Conservation (phyloP, 768 basidiomycete genomes). For the Xerocomus brunneocitrinus region DNA sequence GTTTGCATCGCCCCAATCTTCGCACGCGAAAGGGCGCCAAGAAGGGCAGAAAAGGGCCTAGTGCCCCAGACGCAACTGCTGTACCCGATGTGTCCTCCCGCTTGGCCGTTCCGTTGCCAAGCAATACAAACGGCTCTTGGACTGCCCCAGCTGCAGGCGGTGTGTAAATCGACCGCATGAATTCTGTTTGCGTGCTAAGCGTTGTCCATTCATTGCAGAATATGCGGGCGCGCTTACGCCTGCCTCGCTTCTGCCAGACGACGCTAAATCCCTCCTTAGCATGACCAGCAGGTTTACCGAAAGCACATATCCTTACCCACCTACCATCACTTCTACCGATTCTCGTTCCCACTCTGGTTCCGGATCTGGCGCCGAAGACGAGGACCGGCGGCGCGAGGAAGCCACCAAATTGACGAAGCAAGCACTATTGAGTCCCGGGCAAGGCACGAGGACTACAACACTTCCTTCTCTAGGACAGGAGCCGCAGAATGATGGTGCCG, state of each 20-base stretch:
- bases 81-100: neutral
- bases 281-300: conserved; percentile 26
- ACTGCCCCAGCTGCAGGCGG: conserved; percentile 14
- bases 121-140: conserved; percentile 5
- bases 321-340: conserved; percentile 16
- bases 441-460: conserved; percentile 29
- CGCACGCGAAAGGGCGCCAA: conserved; percentile 6
- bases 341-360: conserved; percentile 20
- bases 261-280: conserved; percentile 27
- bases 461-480: conserved; percentile 25
- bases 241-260: conserved; percentile 18
- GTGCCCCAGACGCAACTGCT: neutral
- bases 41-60: conserved; percentile 1
- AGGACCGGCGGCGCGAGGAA: conserved; percentile 23
- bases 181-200: conserved; percentile 11
- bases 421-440: conserved; percentile 20
- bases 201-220: conserved; percentile 12
- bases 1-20: conserved; percentile 8
- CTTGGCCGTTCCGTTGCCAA: conserved; percentile 5
- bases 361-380: conserved; percentile 18
- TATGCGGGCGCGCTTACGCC: conserved; percentile 11
- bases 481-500: neutral
- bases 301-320: conserved; percentile 25
- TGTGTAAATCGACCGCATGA: conserved; percentile 14
- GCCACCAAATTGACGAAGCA: conserved; percentile 17